Evolutionary conservation across 75 land plant genomes (phyloP).

Genomic region (Isoetes taiwanensis): DNA sequence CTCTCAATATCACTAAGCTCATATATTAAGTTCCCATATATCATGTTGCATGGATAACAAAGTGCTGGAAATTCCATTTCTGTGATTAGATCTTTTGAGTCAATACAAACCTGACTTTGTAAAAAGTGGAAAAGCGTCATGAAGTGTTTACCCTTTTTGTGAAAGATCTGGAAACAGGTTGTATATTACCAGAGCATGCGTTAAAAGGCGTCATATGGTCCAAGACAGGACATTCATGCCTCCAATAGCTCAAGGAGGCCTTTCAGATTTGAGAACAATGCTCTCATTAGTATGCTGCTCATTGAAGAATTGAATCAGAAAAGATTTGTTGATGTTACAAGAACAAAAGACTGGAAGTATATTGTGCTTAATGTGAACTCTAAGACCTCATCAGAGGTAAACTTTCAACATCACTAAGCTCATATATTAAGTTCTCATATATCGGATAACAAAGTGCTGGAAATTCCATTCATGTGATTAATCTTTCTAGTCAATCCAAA

Average conservation of each 20-base stretch:
- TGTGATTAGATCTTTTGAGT: too few relatives aligned
- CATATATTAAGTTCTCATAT: slow-evolving; percentile 7
- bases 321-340: slow-evolving; percentile 77
- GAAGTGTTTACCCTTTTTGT: slow-evolving; percentile 52
- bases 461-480: not conserved
- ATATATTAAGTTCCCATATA: slow-evolving; percentile 4
- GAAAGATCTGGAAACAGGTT: slow-evolving; percentile 50
- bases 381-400: slow-evolving; percentile 93
- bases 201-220: slow-evolving; percentile 61
- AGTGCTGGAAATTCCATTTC: too few relatives aligned
- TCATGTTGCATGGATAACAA: too few relatives aligned
- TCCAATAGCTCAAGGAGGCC: too few relatives aligned
- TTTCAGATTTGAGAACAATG: too few relatives aligned
- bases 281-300: too few relatives aligned
- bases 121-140: too few relatives aligned
- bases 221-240: too few relatives aligned
- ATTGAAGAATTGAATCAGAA: slow-evolving; percentile 55
- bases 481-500: slow-evolving; percentile 12
- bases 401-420: not conserved
- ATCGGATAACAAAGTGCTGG: too few relatives aligned
- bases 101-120: too few relatives aligned
- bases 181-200: slow-evolving; percentile 17
- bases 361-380: slow-evolving; percentile 85
- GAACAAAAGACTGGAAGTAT: slow-evolving; percentile 83
- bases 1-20: not conserved